phyloP scores from a whole-genome alignment of 805 yeast genomes.

The Ogataea ganodermae region DNA sequence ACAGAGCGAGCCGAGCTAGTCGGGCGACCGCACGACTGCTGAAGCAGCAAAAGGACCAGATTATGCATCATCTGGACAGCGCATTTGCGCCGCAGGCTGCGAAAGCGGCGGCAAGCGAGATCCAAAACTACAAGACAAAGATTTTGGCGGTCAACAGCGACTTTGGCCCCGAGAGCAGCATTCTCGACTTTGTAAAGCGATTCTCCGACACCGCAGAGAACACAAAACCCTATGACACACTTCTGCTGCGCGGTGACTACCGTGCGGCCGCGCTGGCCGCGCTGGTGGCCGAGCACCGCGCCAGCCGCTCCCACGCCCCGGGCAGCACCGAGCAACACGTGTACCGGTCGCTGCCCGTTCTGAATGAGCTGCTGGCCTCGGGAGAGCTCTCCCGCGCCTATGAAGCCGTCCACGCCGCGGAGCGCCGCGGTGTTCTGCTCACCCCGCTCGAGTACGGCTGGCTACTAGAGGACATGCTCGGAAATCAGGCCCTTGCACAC shows the following conservation, averaged over 20 bases:
- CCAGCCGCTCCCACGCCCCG: not conserved
- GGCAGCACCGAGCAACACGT: not conserved
- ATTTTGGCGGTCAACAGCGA: not conserved
- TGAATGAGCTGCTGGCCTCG: conserved; percentile 2
- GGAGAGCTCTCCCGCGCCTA: conserved; percentile 1
- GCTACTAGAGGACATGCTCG: conserved; percentile 20
- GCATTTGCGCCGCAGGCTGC: not conserved
- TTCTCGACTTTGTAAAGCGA: not conserved
- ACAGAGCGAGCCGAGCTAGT: conserved; percentile 4
- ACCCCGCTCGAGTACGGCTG: conserved; percentile 29
- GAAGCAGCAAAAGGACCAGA: not conserved
- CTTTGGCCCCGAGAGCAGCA: conserved; percentile 1
- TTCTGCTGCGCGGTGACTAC: conserved; percentile 8
- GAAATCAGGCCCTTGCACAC: conserved; percentile 23
- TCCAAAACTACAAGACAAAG: conserved; percentile 2
- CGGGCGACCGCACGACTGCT: conserved; percentile 1
- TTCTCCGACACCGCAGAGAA: conserved; percentile 8
- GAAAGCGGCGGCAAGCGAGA: not conserved
- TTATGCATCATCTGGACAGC: not conserved
- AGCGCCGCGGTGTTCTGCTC: conserved; percentile 11
- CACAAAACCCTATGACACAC: conserved; percentile 11
- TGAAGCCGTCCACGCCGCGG: conserved; percentile 9
- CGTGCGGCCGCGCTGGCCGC: not conserved
- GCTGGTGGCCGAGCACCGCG: not conserved
- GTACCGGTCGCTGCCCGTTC: conserved; percentile 10